A percentile compares a stretch with the other conserved stretches of the same genome.
Evolutionary conservation across 1,284 basidiomycete genomes (phyloP).

Genomic region (Ceratobasidium sp.): DNA sequence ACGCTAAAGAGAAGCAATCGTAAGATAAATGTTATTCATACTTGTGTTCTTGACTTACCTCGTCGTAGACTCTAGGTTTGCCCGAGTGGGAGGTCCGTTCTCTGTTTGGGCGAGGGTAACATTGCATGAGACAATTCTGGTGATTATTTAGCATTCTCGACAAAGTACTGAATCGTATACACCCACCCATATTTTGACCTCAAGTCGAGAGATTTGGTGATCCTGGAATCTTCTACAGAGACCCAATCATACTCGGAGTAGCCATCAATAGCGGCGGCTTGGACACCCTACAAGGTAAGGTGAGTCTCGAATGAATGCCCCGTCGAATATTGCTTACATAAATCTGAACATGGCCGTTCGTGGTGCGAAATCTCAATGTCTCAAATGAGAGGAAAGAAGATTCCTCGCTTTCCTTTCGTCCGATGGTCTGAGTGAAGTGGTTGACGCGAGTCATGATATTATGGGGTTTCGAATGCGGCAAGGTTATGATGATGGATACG

Average conservation of each 20-base stretch:
- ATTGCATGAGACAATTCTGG: background rate
- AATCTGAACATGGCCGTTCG: background rate
- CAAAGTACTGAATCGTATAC: background rate
- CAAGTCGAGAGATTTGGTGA: background rate
- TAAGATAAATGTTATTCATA: no score
- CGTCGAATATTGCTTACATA: background rate
- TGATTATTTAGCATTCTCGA: background rate
- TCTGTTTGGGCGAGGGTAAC: slow-evolving; percentile 5
- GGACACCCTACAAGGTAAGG: background rate
- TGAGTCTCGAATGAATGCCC: background rate
- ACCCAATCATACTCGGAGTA: background rate
- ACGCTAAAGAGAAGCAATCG: background rate
- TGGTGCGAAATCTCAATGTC: background rate
- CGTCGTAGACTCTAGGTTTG: background rate
- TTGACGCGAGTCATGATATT: slow-evolving; percentile 1
- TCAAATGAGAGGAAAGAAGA: background rate
- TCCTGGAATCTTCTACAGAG: background rate
- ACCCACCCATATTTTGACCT: background rate
- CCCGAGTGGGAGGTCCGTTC: background rate
- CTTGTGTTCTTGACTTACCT: background rate
- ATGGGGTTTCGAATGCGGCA: background rate
- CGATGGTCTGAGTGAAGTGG: slow-evolving; percentile 12
- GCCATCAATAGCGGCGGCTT: background rate
- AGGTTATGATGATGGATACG: background rate
- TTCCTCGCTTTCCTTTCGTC: background rate